phyloP scores from a whole-genome alignment of 2,329 filamentous ascomycete species.

The Cercospora sp. region DNA sequence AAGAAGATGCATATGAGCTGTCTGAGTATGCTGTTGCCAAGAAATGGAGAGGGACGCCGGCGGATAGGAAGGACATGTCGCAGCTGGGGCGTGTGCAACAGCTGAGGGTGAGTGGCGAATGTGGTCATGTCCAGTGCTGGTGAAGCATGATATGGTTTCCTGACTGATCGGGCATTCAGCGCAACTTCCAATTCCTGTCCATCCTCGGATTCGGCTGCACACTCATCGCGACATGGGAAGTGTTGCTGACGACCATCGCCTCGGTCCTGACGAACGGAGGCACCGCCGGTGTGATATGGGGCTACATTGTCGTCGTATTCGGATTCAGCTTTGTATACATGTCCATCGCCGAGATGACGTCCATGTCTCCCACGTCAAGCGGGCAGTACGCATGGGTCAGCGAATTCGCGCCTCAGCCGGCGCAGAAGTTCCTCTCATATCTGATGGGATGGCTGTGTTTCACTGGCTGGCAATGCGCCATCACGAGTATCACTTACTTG shows the following conservation, averaged over 20 bases:
- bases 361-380: background rate
- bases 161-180: background rate
- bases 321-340: constrained; percentile 13
- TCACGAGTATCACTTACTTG: constrained; percentile 15
- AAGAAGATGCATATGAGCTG: constrained; percentile 23
- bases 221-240: constrained; percentile 15
- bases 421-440: constrained; percentile 16
- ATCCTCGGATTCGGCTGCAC: constrained; percentile 19
- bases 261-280: constrained; percentile 16
- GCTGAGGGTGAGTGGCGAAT: constrained; percentile 5
- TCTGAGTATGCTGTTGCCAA: constrained; percentile 23
- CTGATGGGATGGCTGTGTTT: constrained; percentile 22
- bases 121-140: background rate
- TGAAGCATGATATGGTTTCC: background rate
- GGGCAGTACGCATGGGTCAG: background rate
- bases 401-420: constrained; percentile 10
- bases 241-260: constrained; percentile 7
- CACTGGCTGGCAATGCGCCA: constrained; percentile 18
- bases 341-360: constrained; percentile 12
- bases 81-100: constrained; percentile 29
- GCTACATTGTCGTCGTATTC: constrained; percentile 7
- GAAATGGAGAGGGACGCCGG: constrained; percentile 29
- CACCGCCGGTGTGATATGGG: constrained; percentile 8
- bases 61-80: constrained; percentile 29
- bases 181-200: constrained; percentile 18